A percentile compares a stretch with the other conserved stretches of the same genome.
Evolutionary conservation across 495 filamentous ascomycete species (phyloP).

Genomic region (Jackrogersella multiformis): DNA sequence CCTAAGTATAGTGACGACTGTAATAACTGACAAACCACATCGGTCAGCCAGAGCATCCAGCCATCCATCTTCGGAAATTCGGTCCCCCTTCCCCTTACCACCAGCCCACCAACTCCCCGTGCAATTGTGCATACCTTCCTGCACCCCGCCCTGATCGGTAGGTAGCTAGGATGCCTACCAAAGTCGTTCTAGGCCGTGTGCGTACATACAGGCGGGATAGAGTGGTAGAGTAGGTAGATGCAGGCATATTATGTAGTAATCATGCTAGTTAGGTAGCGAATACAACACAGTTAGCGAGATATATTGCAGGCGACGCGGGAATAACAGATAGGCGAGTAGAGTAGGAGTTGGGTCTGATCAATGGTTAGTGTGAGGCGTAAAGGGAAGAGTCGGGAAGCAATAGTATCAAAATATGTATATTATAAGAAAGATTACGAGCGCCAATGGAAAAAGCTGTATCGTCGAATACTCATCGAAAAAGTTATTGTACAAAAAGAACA

Average conservation of each 20-base stretch:
- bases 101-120: neutral
- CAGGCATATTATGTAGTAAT: constrained; percentile 9
- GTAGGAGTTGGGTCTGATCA: constrained; percentile 10
- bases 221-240: neutral
- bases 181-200: neutral
- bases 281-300: neutral
- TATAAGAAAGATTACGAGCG: neutral
- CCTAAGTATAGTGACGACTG: neutral
- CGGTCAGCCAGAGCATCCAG: neutral
- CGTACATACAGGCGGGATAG: neutral
- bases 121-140: neutral
- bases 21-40: neutral
- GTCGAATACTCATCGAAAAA: neutral
- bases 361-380: constrained; percentile 12
- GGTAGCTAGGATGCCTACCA: neutral
- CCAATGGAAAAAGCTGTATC: neutral
- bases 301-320: neutral
- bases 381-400: neutral
- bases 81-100: neutral
- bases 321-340: neutral
- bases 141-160: neutral
- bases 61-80: constrained; percentile 22
- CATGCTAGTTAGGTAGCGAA: constrained; percentile 21
- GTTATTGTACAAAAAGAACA: no score
- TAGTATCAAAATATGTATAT: neutral